Conservation (phyloP, 2,329 filamentous ascomycete species). For the Monosporascus sp. region DNA sequence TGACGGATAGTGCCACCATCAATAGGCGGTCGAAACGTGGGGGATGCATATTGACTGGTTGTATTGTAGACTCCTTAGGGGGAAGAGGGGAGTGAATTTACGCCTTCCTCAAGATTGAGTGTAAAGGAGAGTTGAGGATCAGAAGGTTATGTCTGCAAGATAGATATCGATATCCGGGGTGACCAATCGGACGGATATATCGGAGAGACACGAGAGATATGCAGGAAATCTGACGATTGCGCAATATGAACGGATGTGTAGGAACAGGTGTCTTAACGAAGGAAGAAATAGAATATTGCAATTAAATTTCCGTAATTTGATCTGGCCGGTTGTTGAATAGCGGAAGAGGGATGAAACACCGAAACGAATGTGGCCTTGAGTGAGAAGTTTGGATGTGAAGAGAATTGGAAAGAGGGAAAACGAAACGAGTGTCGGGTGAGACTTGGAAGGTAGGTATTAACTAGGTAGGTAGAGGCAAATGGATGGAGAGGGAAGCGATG, state of each 20-base stretch:
- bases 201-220: neutral
- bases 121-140: neutral
- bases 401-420: neutral
- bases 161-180: neutral
- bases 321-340: neutral
- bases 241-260: too few species aligned
- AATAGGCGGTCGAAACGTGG: conserved; percentile 40
- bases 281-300: neutral
- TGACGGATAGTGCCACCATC: conserved; percentile 42
- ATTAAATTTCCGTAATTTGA: neutral
- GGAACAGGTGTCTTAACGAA: neutral
- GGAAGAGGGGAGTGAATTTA: neutral
- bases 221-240: neutral
- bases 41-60: conserved; percentile 38
- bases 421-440: too few species aligned
- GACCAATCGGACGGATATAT: neutral
- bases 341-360: neutral
- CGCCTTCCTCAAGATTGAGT: neutral
- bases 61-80: conserved; percentile 2
- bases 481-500: neutral
- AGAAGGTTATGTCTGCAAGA: neutral
- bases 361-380: neutral
- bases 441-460: neutral
- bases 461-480: neutral
- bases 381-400: neutral